Base-by-base conservation (phyloP, 768 basidiomycete species). In the Mycena sanguinolenta region DNA sequence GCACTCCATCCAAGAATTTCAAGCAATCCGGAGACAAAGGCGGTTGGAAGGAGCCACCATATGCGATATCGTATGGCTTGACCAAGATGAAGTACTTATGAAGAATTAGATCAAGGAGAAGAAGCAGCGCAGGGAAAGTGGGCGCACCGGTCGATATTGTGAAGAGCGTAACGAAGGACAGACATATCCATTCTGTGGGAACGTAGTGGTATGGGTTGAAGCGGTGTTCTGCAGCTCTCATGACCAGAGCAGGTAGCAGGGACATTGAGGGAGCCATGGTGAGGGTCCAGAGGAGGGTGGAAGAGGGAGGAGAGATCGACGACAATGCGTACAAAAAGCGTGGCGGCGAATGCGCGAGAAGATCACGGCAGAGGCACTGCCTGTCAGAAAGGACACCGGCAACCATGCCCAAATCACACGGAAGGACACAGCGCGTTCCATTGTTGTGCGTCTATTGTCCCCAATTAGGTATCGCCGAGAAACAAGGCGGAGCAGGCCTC, bases 11-110 rank as follows among this genome's bases (percentile, higher is more conserved):
- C 70, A 2, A 67, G 36, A 10, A 71, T 39, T 50, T 71, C 70
- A 17, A 71, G 65, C 7, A 71, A 27, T 4, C 65, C 70, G 38
- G 60, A 66, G 46, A 63, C 19, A 36, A 71, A 49, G n/a, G 70
- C 70, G 2, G 70, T 71, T 4, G 70, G 70, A 7, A 71, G 60
- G 49, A 71, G 65, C 65, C 65, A 71, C 70, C 70, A 66, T 12
- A 67, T 23, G 25, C 70, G 65, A 21, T 71, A 67, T 27, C 54
- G 64, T 34, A 63, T 71, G 46, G 60, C 25, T 9, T 71, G 70
- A 4, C 28, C 65, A 0, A 71, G 65, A 38, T 71, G 70, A 12
- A 66, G 49, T 1, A 58, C 70, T 71, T 8, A 12, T 34, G 13
- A 38, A 25, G 39, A 23, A 28, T 39, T 55, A 52, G 54, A 2